These are phyloP conservation scores for Wickerhamomyces hampshirensis DNA, from an alignment of 805 yeast species.

Conservation along the genomic window DNA sequence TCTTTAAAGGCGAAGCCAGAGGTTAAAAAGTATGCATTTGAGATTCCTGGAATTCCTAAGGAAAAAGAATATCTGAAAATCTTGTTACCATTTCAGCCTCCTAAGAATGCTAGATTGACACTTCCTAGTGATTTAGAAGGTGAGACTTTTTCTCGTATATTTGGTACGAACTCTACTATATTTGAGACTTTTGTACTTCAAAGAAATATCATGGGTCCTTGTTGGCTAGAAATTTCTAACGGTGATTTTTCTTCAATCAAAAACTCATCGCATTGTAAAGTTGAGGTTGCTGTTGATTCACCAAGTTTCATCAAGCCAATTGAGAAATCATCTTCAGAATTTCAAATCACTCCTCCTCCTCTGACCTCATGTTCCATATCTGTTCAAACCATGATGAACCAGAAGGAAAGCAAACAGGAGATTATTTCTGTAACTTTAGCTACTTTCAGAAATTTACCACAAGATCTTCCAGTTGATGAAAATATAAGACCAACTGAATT, in stretches of 20 bases:
- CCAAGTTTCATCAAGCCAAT: constrained; percentile 47
- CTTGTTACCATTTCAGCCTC: constrained; percentile 67
- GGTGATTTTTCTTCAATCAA: constrained; percentile 55
- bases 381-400: constrained; percentile 75
- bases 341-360: constrained; percentile 49
- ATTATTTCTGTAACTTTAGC: constrained; percentile 79
- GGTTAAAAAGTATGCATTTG: constrained; percentile 82
- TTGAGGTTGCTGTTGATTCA: constrained; percentile 58
- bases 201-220: constrained; percentile 91
- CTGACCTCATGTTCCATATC: constrained; percentile 70
- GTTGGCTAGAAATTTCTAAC: constrained; percentile 79
- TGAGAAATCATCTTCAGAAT: constrained; percentile 34
- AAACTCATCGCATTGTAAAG: constrained; percentile 72
- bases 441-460: constrained; percentile 61
- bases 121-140: constrained; percentile 68
- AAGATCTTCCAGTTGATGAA: constrained; percentile 70
- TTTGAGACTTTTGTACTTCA: constrained; percentile 86
- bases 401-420: constrained; percentile 75
- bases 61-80: constrained; percentile 79
- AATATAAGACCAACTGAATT: constrained; percentile 53
- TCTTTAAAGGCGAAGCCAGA: constrained; percentile 67
- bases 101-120: constrained; percentile 41
- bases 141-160: constrained; percentile 69
- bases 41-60: constrained; percentile 70
- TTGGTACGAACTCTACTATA: constrained; percentile 68